phyloP scores from a whole-genome alignment of 352 stramenopile genomes.

The Phytopythium chamaehyphon region DNA sequence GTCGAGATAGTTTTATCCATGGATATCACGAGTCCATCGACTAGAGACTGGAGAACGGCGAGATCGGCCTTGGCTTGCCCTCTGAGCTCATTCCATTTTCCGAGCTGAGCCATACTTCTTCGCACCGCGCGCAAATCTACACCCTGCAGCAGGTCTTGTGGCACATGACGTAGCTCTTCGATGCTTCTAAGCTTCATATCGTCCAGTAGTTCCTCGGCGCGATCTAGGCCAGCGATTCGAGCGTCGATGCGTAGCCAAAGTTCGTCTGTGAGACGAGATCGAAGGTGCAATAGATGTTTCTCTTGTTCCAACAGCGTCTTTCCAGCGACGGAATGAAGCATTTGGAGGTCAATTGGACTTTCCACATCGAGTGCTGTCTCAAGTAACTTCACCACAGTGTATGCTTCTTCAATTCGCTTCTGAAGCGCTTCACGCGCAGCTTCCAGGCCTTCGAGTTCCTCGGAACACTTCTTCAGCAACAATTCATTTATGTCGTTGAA shows the following conservation, averaged over 20 bases:
- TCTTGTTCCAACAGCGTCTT: conserved; percentile 54
- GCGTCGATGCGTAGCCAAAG: conserved; percentile 36
- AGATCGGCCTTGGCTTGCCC: conserved; percentile 13
- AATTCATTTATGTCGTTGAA: conserved; percentile 62
- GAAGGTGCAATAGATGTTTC: conserved; percentile 26
- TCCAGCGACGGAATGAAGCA: conserved; percentile 26
- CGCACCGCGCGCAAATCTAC: conserved; percentile 11
- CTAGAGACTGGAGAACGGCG: conserved; percentile 5
- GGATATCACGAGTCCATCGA: conserved; percentile 10
- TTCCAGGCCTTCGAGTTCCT: conserved; percentile 58
- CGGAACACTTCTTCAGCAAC: conserved; percentile 48
- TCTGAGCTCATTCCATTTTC: conserved; percentile 17
- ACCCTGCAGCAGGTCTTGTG: conserved; percentile 18
- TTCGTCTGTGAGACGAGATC: conserved; percentile 33
- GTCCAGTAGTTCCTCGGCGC: conserved; percentile 29
- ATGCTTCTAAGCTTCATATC: conserved; percentile 30
- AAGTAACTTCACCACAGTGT: conserved; percentile 35
- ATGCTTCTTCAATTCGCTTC: conserved; percentile 32
- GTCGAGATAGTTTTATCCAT: conserved; percentile 16
- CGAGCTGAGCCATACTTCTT: conserved; percentile 9
- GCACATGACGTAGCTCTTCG: conserved; percentile 42
- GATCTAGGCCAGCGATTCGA: conserved; percentile 26
- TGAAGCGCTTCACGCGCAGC: conserved; percentile 41
- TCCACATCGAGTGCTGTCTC: conserved; percentile 35
- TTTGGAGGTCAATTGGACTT: conserved; percentile 34